These are phyloP conservation scores for Leptographium procerum DNA, from an alignment of 2,329 filamentous ascomycete genomes.

Conservation along the genomic window DNA sequence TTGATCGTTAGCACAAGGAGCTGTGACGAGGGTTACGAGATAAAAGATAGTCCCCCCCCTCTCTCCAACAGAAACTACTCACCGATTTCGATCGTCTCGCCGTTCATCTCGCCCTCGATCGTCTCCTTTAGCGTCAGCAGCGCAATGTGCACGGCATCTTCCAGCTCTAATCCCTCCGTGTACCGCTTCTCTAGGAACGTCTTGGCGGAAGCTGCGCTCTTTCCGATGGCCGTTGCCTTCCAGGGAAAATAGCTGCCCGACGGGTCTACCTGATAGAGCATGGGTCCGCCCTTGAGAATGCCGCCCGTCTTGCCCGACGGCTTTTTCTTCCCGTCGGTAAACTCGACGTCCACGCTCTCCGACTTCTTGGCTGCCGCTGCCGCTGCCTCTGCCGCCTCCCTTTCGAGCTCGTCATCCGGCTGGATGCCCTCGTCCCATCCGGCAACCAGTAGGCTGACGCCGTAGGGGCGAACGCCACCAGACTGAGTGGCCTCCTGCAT, in stretches of 20 bases:
- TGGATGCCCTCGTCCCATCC: slow-evolving; percentile 97
- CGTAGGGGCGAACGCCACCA: slow-evolving; percentile 92
- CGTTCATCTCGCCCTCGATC: slow-evolving; percentile 98
- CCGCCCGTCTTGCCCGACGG: slow-evolving; percentile 80
- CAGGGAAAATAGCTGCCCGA: slow-evolving; percentile 97
- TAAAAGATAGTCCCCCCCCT: background rate
- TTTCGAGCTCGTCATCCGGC: slow-evolving; percentile 62
- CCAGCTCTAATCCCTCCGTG: slow-evolving; percentile 89
- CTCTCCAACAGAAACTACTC: slow-evolving; percentile 21
- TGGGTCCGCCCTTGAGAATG: slow-evolving; percentile 89
- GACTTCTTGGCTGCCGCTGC: slow-evolving; percentile 39
- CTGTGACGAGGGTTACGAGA: too few relatives aligned
- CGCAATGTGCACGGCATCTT: slow-evolving; percentile 97
- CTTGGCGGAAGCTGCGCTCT: slow-evolving; percentile 96
- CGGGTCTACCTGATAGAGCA: slow-evolving; percentile 98
- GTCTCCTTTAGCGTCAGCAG: slow-evolving; percentile 96
- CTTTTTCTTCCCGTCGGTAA: slow-evolving; percentile 50
- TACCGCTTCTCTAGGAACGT: slow-evolving; percentile 99
- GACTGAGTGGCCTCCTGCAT: slow-evolving; percentile 99
- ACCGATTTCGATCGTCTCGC: slow-evolving; percentile 97
- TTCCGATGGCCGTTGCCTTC: slow-evolving; percentile 98
- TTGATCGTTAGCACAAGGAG: background rate
- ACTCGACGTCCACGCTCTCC: slow-evolving; percentile 15
- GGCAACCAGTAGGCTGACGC: slow-evolving; percentile 87
- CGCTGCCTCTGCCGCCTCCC: slow-evolving; percentile 34